These are phyloP conservation scores for Mycena belliarum DNA, from an alignment of 768 basidiomycete genomes.

Conservation along the genomic window DNA sequence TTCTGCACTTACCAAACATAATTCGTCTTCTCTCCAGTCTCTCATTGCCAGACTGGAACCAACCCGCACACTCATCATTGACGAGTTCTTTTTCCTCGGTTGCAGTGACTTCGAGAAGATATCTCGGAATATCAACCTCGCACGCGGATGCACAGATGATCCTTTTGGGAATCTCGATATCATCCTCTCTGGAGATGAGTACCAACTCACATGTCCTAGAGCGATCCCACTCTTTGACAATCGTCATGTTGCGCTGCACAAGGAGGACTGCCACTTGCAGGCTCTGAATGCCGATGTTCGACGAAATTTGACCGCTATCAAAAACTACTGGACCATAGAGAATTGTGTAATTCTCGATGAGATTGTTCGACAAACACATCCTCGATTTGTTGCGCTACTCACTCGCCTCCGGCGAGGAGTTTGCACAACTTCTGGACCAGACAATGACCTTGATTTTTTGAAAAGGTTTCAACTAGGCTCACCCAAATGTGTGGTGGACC, in stretches of 20 bases:
- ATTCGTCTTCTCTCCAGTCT: not conserved
- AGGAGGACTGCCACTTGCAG: not conserved
- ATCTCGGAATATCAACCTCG: no score
- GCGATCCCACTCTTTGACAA: conserved; percentile 1
- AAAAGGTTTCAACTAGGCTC: conserved; percentile 3
- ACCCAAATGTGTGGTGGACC: not conserved
- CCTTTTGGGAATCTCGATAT: conserved; percentile 14
- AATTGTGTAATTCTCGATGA: conserved; percentile 19
- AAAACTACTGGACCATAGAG: conserved; percentile 11
- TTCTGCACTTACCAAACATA: not conserved
- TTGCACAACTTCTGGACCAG: conserved; percentile 11
- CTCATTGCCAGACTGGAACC: not conserved
- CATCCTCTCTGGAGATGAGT: conserved; percentile 19
- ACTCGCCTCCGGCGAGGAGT: conserved; percentile 10
- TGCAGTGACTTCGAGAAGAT: conserved; percentile 16
- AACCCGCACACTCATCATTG: conserved; percentile 8
- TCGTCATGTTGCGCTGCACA: not conserved
- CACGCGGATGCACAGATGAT: conserved; percentile 3
- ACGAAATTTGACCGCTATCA: no score
- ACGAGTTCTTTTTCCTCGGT: conserved; percentile 18
- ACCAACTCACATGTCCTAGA: conserved; percentile 13
- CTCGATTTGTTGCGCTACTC: no score
- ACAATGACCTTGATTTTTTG: conserved; percentile 14
- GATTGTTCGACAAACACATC: conserved; percentile 14
- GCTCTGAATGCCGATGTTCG: not conserved